Evolutionary conservation across 2,329 filamentous ascomycete species (phyloP), one percentile per base, ranked within the genome.

Genomic region (Coniosporium uncinatum): DNA sequence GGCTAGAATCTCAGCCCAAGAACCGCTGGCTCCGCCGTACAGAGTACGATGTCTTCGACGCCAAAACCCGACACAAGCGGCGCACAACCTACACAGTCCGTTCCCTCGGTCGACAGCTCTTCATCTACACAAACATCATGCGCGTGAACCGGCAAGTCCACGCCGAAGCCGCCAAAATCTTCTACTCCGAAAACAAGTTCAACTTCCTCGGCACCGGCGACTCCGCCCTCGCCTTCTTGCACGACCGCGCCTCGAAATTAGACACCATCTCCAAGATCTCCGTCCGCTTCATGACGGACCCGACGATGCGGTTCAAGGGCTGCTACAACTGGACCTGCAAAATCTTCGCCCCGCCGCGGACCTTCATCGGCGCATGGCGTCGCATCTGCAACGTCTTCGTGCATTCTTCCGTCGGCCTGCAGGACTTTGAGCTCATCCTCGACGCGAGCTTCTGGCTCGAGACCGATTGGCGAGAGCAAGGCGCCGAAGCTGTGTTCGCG

Each of bases 341-440:
- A 6, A 44, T 41, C 14, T 42, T 42, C 16, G 29, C 37, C 22
- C 41, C 45, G 14, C 32, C 40, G 4, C 43, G 39, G 37, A 47
- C 42, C 14, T 42, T 24, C 18, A 14, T 39, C 16, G 35, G 19
- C 5, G 37, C 37, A 14, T 47, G 42, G 42, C 22, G 35, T 16
- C 44, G n/a, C 32, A 41, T 29, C n/a, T 29, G 44, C 29, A 29
- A 40, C 18, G 17, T 41, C 4, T 35, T 47, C 19, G 21, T 40
- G 2, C 22, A 31, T 19, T 21, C 32, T 14, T 41, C 45, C 8
- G 22, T 18, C 5, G 43, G 19, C n/a, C 40, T 47, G 17, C 37
- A 47, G 21, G 45, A 45, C 37, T 43, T 47, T 19, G 37, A 45
- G 13, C 38, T 47, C 8, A 27, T 46, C 17, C 20, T 48, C 19